A percentile compares a stretch with the other conserved stretches of the same genome.
phyloP scores from a whole-genome alignment of 495 filamentous ascomycete species.

The Evansstolkia leycettana region DNA sequence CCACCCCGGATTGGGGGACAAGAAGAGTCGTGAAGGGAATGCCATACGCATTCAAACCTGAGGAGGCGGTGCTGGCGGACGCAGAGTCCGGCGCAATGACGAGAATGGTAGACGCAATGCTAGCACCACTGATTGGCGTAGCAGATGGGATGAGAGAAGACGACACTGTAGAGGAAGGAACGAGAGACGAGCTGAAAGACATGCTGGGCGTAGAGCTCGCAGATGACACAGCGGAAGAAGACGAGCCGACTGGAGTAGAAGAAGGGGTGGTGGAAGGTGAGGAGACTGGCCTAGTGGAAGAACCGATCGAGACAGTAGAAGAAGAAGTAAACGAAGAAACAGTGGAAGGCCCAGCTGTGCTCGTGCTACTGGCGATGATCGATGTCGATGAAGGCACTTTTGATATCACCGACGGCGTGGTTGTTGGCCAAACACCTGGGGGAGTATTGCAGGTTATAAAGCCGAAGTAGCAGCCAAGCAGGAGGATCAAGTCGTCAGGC shows the following conservation, averaged over 20 bases:
- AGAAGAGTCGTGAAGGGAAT: conserved; percentile 44
- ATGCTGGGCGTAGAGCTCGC: conserved; percentile 9
- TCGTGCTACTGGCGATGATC: conserved; percentile 1
- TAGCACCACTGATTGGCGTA: conserved; percentile 10
- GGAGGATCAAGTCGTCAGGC: conserved; percentile 11
- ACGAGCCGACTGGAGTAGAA: conserved; percentile 1
- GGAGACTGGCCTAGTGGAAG: no score
- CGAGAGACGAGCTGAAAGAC: conserved; percentile 9
- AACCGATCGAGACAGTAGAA: no score
- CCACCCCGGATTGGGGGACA: conserved; percentile 38
- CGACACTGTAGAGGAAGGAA: neutral
- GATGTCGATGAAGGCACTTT: conserved; percentile 12
- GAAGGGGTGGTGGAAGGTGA: no score
- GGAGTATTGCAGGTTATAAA: conserved; percentile 28
- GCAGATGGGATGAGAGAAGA: conserved; percentile 5
- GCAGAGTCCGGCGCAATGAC: conserved; percentile 42
- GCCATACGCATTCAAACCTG: conserved; percentile 47
- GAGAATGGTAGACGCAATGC: conserved; percentile 37
- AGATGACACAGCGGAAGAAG: conserved; percentile 3
- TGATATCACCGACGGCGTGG: conserved; percentile 13
- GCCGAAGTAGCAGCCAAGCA: conserved; percentile 20
- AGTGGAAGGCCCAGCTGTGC: neutral
- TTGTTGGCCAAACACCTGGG: conserved; percentile 20
- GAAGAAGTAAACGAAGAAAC: conserved; percentile 4
- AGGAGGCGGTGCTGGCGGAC: conserved; percentile 32